Evolutionary conservation across 2,329 filamentous ascomycete genomes (phyloP).

Genomic region (Colletotrichum musicola): DNA sequence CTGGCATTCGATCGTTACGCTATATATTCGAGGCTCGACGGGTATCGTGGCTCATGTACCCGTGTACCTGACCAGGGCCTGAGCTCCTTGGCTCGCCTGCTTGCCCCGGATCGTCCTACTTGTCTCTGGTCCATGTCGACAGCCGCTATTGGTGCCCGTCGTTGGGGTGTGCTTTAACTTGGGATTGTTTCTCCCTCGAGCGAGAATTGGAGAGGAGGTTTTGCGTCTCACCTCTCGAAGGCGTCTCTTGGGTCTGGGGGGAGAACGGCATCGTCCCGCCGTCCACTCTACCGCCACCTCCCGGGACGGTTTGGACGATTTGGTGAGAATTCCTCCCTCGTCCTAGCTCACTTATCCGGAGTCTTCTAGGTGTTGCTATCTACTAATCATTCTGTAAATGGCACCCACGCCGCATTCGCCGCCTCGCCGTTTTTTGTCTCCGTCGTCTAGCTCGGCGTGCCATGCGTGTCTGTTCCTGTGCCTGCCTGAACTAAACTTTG

Average conservation of each 20-base stretch:
- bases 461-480: background rate
- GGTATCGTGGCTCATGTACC: constrained; percentile 2
- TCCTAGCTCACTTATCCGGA: constrained; percentile 4
- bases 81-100: constrained; percentile 1
- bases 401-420: constrained; percentile 30
- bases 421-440: constrained; percentile 31
- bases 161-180: constrained; percentile 4
- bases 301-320: background rate
- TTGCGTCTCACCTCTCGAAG: constrained; percentile 1
- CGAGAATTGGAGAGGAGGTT: background rate
- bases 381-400: constrained; percentile 4
- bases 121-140: constrained; percentile 17
- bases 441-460: constrained; percentile 10
- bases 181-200: constrained; percentile 13
- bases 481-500: too few relatives aligned
- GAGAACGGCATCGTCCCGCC: constrained; percentile 17
- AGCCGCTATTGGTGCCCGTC: constrained; percentile 2
- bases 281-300: constrained; percentile 11
- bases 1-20: constrained; percentile 11
- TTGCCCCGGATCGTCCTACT: constrained; percentile 21
- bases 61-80: constrained; percentile 5
- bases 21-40: constrained; percentile 4
- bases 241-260: constrained; percentile 21
- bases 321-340: constrained; percentile 12
- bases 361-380: background rate